Base-by-base conservation (phyloP, 805 yeast species). In the Saccharomycopsis sp. region DNA sequence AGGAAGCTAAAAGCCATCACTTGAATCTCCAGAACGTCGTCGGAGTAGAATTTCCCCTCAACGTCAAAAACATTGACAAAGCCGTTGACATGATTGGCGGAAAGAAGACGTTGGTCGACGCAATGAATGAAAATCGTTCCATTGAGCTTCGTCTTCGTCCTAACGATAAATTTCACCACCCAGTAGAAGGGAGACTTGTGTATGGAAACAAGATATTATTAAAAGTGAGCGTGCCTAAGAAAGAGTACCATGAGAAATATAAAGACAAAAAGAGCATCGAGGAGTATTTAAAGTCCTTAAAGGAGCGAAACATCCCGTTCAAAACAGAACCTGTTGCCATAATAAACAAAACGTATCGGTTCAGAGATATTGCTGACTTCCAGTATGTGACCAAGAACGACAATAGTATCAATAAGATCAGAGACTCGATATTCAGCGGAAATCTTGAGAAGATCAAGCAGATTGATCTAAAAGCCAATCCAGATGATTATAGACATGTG, bases 311-410 rank as follows among this genome's bases (percentile, higher is more conserved):
- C n/a, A 66, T 70, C 12, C 64, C 72, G 2, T 75, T 78, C 55
- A 71, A 71, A 23, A 77, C 81, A 1, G 75, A 76, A 52, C 93
- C 96, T 0, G 78, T 81, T 2, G 91, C 86, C 0, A 78, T 89
- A 19, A 75, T 90, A 19, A 82, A 83, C 64, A 79, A 82, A 59
- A 86, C 85, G 17, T 85, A 84, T 66, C 79, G 87, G 62, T 93
- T 93, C 69, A 80, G 97, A 64, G 89, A 88, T 63, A 81, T 91
- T 78, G 85, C 93, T 0, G 98, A 92, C 71, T 93, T 90, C 69
- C 98, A 94, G 69, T 79, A 81, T 63, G 74, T 81, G 35, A 80
- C 90, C 12, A 79, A 78, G 54, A 78, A 81, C 64, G 85, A 86
- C 14, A 68, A 73, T 1, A 80, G 84, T 61, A 76, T 80, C 1